These are phyloP conservation scores for Solanum virginianum DNA, from an alignment of 257 asterid species.

Conservation along the genomic window DNA sequence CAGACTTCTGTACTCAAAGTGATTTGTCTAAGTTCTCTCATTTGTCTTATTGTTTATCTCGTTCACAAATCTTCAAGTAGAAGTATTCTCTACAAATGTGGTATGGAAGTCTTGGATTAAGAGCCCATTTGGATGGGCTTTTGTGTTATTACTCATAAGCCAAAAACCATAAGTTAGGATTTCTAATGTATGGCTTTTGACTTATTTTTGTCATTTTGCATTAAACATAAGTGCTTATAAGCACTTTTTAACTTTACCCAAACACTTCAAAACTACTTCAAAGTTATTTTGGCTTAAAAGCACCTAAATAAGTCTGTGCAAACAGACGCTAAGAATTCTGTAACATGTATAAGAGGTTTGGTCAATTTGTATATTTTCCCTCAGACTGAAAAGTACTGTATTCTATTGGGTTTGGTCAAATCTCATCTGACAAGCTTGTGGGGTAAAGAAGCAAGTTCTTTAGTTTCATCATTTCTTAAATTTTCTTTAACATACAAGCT, in stretches of 20 bases:
- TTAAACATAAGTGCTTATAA: too few relatives aligned
- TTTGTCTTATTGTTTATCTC: background rate
- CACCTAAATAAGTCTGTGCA: too few relatives aligned
- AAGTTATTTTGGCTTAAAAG: too few relatives aligned
- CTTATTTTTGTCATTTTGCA: too few relatives aligned
- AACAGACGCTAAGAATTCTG: background rate
- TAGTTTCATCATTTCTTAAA: background rate
- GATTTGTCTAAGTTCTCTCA: background rate
- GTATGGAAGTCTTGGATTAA: background rate
- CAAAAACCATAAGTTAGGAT: too few relatives aligned
- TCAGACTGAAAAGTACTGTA: background rate
- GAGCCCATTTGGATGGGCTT: too few relatives aligned
- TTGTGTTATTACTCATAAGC: too few relatives aligned
- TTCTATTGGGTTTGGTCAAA: background rate
- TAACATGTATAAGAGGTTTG: background rate
- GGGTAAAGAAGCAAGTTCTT: background rate
- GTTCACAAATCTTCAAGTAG: background rate
- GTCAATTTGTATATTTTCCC: background rate
- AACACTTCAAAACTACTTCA: too few relatives aligned
- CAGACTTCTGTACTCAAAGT: background rate
- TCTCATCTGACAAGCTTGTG: background rate
- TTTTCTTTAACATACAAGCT: background rate
- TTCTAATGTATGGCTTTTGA: too few relatives aligned
- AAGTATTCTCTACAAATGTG: background rate
- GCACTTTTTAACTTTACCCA: too few relatives aligned